Evolutionary conservation across 495 filamentous ascomycete species (phyloP).

Genomic region (Diplogelasinospora grovesii): DNA sequence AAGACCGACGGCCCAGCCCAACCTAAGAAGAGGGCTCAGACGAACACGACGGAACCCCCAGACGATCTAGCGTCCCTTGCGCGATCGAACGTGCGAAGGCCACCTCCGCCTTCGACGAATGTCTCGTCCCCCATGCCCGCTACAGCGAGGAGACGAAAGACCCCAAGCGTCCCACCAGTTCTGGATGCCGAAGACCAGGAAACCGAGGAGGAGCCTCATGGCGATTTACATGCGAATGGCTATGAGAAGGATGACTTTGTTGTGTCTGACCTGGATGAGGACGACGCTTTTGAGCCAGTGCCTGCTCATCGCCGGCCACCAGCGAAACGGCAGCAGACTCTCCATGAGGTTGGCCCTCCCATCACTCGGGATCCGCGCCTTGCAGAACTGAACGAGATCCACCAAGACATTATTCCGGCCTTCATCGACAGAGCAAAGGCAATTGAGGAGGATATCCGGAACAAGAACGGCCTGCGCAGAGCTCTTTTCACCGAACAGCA

Average conservation of each 20-base stretch:
- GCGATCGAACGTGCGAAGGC: conserved; percentile 53
- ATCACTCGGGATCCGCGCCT: conserved; percentile 67
- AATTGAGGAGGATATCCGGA: conserved; percentile 58
- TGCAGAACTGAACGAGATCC: conserved; percentile 39
- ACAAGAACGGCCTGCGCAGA: conserved; percentile 52
- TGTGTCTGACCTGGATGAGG: conserved; percentile 34
- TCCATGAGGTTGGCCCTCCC: conserved; percentile 52
- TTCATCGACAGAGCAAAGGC: conserved; percentile 68
- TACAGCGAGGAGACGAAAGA: conserved; percentile 34
- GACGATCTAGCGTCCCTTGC: conserved; percentile 33
- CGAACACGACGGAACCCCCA: not conserved
- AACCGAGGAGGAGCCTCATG: conserved; percentile 26
- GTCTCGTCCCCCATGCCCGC: conserved; percentile 70
- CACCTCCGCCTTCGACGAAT: conserved; percentile 68
- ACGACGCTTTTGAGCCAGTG: conserved; percentile 56
- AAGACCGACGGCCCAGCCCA: conserved; percentile 15
- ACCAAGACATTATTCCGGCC: conserved; percentile 48
- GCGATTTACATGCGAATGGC: conserved; percentile 32
- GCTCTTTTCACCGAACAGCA: conserved; percentile 72
- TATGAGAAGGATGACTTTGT: conserved; percentile 49
- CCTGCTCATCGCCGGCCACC: conserved; percentile 33
- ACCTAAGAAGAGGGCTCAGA: conserved; percentile 7
- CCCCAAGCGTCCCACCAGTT: conserved; percentile 20
- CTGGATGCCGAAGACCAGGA: conserved; percentile 29
- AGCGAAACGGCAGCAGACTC: conserved; percentile 17